Base-by-base conservation (phyloP, 164 flowering plant genomes). In the Vitis labrusca region DNA sequence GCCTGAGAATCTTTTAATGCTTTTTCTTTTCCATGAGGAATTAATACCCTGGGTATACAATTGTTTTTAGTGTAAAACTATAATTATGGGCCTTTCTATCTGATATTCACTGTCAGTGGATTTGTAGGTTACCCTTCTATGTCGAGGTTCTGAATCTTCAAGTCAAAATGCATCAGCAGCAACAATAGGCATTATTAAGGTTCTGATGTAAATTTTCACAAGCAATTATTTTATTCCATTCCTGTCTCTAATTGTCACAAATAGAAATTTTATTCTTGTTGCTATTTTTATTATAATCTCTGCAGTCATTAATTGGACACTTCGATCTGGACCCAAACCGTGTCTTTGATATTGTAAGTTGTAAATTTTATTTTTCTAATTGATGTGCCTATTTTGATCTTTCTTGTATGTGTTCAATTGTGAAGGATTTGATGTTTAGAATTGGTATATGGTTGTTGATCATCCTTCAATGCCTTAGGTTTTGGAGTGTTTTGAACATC, bases 281-380 rank as follows among this genome's bases (percentile, higher is more conserved):
- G 53, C 64, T 59, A 10, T 61, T 12, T 51, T 59, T 37, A 3
- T 5, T 68, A 8, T 19, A 9, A 23, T 3, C 10, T 63, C 57
- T 85, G 83, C 97, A 96, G 99, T 96, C 99, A 55, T 80, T 96
- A 61, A 96, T 96, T 81, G 99, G 99, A 23, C 99, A 96, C 76
- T 96, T 96, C 63, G 97, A 96, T 84, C 85, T 93, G 78, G 99
- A 96, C 68, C 99, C 99, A 11, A 96, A 96, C 73, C 98, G 98
- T 73, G 99, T 92, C 66, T 96, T 93, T 84, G 99, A 96, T 76
- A 91, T 96, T 73, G 99, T 96, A 86, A 92, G 99, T 84, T 71
- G 16, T 60, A n/a, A 2, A 23, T 64, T 52, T 50, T 9, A 7
- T 8, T 50, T 51, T 57, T 61, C 3, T 12, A 5, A 0, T 53